A percentile compares a stretch with the other conserved stretches of the same genome.
phyloP scores from a whole-genome alignment of 2,329 filamentous ascomycete genomes.

The Calonectria hongkongensis region DNA sequence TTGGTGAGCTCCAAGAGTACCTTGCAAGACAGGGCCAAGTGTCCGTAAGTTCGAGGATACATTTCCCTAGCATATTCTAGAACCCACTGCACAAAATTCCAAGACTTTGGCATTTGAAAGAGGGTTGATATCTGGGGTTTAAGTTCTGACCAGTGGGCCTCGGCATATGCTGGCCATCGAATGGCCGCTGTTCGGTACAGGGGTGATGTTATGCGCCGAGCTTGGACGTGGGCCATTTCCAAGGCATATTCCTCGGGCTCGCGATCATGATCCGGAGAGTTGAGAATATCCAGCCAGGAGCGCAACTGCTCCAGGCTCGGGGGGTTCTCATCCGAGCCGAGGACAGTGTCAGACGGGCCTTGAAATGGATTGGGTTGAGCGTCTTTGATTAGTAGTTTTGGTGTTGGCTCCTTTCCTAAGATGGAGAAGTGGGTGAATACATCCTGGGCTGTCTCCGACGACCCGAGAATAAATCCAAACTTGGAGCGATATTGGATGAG shows the following conservation, averaged over 20 bases:
- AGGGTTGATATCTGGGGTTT: conserved; percentile 53
- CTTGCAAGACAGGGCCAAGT: conserved; percentile 47
- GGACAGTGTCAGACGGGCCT: conserved; percentile 7
- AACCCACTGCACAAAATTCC: conserved; percentile 61
- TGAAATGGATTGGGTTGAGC: conserved; percentile 26
- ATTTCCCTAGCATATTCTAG: conserved; percentile 58
- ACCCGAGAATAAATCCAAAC: conserved; percentile 50
- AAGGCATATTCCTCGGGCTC: conserved; percentile 55
- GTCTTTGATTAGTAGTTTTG: conserved; percentile 41
- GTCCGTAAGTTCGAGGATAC: conserved; percentile 53
- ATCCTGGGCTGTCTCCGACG: conserved; percentile 52
- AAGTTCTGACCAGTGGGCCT: conserved; percentile 55
- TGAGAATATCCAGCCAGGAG: conserved; percentile 50
- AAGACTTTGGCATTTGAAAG: conserved; percentile 53
- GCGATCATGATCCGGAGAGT: conserved; percentile 47
- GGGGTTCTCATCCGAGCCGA: conserved; percentile 32
- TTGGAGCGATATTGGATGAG: conserved; percentile 50
- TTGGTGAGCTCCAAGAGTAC: conserved; percentile 56
- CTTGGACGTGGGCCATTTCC: conserved; percentile 50
- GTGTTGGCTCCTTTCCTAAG: conserved; percentile 45
- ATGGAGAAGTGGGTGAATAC: conserved; percentile 48
- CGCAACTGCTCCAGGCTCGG: conserved; percentile 45
- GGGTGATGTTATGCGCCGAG: conserved; percentile 49
- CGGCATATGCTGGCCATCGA: conserved; percentile 54
- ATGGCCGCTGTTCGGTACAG: conserved; percentile 54